These are phyloP conservation scores for Larix kaempferi DNA, from an alignment of 75 land plant genomes.

Conservation along the genomic window DNA sequence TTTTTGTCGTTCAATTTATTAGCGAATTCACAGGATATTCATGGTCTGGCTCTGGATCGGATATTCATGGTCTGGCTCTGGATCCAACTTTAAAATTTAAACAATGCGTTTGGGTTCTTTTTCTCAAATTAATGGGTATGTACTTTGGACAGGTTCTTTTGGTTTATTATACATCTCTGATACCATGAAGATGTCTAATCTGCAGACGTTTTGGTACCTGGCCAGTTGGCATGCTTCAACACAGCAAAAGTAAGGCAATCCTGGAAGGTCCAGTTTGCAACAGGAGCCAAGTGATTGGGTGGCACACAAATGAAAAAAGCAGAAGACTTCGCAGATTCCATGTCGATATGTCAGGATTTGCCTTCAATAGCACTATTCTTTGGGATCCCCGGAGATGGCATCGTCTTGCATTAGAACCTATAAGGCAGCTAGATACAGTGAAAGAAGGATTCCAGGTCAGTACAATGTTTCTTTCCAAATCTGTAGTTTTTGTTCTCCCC, in stretches of 20 bases:
- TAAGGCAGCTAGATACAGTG: slow-evolving; percentile 63
- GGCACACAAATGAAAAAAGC: slow-evolving; percentile 72
- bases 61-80: not conserved
- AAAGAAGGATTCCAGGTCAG: slow-evolving; percentile 74
- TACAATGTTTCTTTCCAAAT: slow-evolving; percentile 12
- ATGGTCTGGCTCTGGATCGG: not conserved
- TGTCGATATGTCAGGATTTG: slow-evolving; percentile 91
- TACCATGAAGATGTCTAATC: not conserved
- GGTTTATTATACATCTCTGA: not conserved
- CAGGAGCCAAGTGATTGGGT: slow-evolving; percentile 74
- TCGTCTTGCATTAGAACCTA: slow-evolving; percentile 56
- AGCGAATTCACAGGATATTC: not conserved
- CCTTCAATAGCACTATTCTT: slow-evolving; percentile 88
- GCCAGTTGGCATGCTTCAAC: slow-evolving; percentile 86
- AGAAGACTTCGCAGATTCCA: slow-evolving; percentile 71
- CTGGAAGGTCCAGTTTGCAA: slow-evolving; percentile 92
- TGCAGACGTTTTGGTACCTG: slow-evolving; percentile 94
- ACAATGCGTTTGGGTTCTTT: not conserved
- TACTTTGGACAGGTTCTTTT: not conserved
- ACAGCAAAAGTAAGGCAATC: slow-evolving; percentile 41
- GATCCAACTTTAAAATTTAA: slow-evolving; percentile 1
- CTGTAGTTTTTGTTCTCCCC: not conserved
- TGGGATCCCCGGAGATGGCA: slow-evolving; percentile 93
- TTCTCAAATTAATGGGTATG: not conserved
- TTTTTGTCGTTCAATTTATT: not conserved